Evolutionary conservation across 257 asterid species (phyloP).

Genomic region (Solanum okadae): DNA sequence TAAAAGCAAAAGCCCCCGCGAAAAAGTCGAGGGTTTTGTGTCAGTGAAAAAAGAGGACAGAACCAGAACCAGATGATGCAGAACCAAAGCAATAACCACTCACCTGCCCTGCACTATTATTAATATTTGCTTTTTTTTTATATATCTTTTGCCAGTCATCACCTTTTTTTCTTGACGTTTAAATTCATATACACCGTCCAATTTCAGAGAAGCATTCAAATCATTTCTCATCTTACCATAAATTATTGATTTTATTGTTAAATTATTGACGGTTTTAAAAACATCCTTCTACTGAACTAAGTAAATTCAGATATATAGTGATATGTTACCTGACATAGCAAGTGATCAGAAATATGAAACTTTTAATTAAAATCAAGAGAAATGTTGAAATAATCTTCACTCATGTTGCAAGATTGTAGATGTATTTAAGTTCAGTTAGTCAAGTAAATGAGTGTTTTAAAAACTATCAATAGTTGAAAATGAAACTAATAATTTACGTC

Average conservation of each 20-base stretch:
- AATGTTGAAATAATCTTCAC: too few relatives aligned
- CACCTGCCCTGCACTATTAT: neutral
- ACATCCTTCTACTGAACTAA: rapidly evolving
- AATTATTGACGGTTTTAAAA: too few relatives aligned
- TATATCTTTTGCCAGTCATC: neutral
- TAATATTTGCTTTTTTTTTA: neutral
- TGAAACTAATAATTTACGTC: too few relatives aligned
- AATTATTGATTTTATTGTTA: too few relatives aligned
- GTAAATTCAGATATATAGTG: too few relatives aligned
- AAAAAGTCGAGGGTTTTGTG: conserved; percentile 74
- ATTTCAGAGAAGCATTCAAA: too few relatives aligned
- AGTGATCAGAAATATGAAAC: too few relatives aligned
- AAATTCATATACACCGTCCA: neutral
- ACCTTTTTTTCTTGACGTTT: neutral
- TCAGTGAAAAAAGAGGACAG: neutral
- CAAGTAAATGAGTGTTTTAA: too few relatives aligned
- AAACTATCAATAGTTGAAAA: rapidly evolving
- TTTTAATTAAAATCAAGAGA: too few relatives aligned
- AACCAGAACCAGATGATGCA: neutral
- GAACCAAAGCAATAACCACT: neutral
- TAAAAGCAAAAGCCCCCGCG: conserved; percentile 54
- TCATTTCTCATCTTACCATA: too few relatives aligned
- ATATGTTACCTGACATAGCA: neutral
- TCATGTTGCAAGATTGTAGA: neutral
- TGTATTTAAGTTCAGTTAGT: too few relatives aligned